These are phyloP conservation scores for Aquilaria malaccensis DNA, from an alignment of 345 rosid genomes.

Conservation along the genomic window DNA sequence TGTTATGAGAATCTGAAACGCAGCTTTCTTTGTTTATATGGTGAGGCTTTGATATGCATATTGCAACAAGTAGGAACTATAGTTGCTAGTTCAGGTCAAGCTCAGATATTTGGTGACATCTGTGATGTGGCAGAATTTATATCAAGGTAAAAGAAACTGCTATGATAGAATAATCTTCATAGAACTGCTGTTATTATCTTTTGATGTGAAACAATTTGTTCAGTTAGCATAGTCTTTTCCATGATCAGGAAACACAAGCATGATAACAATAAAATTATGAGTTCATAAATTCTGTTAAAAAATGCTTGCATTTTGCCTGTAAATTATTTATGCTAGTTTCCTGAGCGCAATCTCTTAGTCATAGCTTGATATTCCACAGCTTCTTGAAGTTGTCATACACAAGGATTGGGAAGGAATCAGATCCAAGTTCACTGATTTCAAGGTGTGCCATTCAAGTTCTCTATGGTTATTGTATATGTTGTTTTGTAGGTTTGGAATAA, in stretches of 20 bases:
- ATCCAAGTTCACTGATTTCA: slow-evolving; percentile 15
- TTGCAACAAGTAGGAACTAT: slow-evolving; percentile 23
- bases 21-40: slow-evolving; percentile 22
- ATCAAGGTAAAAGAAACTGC: slow-evolving; percentile 28
- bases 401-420: slow-evolving; percentile 14
- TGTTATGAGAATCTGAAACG: slow-evolving; percentile 15
- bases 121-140: slow-evolving; percentile 20
- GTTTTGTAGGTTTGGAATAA: not conserved
- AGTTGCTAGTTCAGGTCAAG: slow-evolving; percentile 18
- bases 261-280: too few species aligned
- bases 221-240: too few species aligned
- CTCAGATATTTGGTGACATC: slow-evolving; percentile 3
- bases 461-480: slow-evolving; percentile 3
- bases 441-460: slow-evolving; percentile 21
- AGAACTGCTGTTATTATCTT: not conserved
- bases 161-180: not conserved
- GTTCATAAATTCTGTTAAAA: too few species aligned
- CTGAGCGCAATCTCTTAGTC: not conserved
- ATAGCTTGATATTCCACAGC: slow-evolving; percentile 16
- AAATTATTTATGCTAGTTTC: slow-evolving; percentile 2
- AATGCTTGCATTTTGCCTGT: too few species aligned
- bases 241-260: too few species aligned
- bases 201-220: too few species aligned
- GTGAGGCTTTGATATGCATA: slow-evolving; percentile 26
- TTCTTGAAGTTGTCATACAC: slow-evolving; percentile 30